Conservation (phyloP, 1,284 basidiomycete species). For the Ganoderma leucocontextum region DNA sequence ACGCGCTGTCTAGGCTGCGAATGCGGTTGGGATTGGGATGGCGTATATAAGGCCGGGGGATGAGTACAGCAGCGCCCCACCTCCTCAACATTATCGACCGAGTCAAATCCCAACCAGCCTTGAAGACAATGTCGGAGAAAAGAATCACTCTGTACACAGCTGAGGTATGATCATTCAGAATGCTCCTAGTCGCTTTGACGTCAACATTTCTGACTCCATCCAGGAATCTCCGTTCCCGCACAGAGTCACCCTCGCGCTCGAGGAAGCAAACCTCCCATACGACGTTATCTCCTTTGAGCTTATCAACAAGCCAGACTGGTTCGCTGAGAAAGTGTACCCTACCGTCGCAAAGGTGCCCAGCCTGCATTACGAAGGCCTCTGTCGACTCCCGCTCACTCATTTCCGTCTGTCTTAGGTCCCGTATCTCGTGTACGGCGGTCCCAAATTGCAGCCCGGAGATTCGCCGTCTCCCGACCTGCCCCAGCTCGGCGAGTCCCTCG, state of each 20-base stretch:
- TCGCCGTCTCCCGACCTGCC: constrained; percentile 59
- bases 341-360: constrained; percentile 39
- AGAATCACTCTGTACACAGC: neutral
- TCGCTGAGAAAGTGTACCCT: constrained; percentile 44
- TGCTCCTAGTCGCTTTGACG: too few relatives aligned
- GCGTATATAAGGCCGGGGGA: neutral
- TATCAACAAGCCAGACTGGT: constrained; percentile 48
- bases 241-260: constrained; percentile 12
- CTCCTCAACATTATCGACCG: neutral
- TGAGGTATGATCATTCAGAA: neutral
- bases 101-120: neutral
- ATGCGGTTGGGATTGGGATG: neutral
- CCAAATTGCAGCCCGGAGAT: constrained; percentile 54
- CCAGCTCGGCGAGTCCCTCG: constrained; percentile 65
- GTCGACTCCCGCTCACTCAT: constrained; percentile 22
- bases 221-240: constrained; percentile 11
- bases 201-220: neutral
- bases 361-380: constrained; percentile 9
- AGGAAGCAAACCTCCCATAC: constrained; percentile 30
- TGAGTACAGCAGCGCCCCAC: neutral
- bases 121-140: neutral
- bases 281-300: constrained; percentile 32
- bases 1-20: neutral
- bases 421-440: constrained; percentile 64
- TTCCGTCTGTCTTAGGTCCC: constrained; percentile 48